These are phyloP conservation scores for Cadophora sp. DNA, from an alignment of 2,329 filamentous ascomycete species.

Conservation along the genomic window DNA sequence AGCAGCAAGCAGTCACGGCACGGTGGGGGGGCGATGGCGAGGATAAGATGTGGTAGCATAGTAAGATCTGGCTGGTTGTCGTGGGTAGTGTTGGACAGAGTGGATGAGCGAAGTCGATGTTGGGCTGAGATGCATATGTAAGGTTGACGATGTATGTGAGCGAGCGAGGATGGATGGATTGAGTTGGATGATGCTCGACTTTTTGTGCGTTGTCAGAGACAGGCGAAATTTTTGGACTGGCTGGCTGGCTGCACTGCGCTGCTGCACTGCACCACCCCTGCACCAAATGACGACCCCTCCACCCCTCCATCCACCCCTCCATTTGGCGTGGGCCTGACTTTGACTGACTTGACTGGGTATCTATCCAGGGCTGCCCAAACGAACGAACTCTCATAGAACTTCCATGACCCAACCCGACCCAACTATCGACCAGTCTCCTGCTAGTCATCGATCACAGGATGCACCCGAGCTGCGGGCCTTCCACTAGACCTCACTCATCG, in stretches of 20 bases:
- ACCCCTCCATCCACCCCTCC: slow-evolving; percentile 8
- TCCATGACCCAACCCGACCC: background rate
- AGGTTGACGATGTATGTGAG: slow-evolving; percentile 1
- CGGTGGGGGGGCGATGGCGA: slow-evolving; percentile 22
- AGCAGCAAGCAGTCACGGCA: slow-evolving; percentile 33
- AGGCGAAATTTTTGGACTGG: slow-evolving; percentile 5
- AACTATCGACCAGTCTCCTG: background rate
- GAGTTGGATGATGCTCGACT: slow-evolving; percentile 9
- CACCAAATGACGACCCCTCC: slow-evolving; percentile 18
- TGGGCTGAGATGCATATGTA: slow-evolving; percentile 37
- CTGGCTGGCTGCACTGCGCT: background rate
- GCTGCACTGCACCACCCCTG: slow-evolving; percentile 9
- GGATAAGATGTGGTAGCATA: slow-evolving; percentile 19
- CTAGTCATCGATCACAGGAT: slow-evolving; percentile 33
- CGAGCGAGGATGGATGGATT: background rate
- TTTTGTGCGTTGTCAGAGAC: slow-evolving; percentile 15
- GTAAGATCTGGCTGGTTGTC: slow-evolving; percentile 23
- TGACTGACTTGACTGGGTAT: background rate
- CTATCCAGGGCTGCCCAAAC: slow-evolving; percentile 5
- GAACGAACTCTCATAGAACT: slow-evolving; percentile 4
- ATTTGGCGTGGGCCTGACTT: slow-evolving; percentile 11
- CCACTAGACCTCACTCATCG: slow-evolving; percentile 4
- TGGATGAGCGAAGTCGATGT: slow-evolving; percentile 8
- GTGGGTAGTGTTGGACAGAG: background rate
- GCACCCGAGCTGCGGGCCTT: slow-evolving; percentile 27